A percentile compares a stretch with the other conserved stretches of the same genome.
Evolutionary conservation across 176 grass and related monocot genomes (phyloP).

Genomic region (Bonia amplexicaulis): DNA sequence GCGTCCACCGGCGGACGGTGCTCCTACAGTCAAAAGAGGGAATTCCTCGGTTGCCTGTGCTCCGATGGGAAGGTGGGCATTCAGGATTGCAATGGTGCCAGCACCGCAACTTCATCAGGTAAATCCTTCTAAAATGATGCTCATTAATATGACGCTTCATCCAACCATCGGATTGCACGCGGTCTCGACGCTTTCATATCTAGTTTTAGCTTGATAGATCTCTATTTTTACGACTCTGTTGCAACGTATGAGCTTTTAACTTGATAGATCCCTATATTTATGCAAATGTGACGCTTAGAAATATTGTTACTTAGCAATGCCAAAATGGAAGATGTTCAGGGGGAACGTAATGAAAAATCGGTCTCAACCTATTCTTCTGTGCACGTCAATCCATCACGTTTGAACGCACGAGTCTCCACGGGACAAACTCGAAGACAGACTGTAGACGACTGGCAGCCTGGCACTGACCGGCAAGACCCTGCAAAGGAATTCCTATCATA

Average conservation of each 20-base stretch:
- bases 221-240: too few relatives aligned
- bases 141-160: too few relatives aligned
- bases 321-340: background rate
- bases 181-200: background rate
- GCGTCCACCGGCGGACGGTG: background rate
- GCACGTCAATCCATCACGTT: too few relatives aligned
- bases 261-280: background rate
- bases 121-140: background rate
- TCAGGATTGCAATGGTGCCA: background rate
- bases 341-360: background rate
- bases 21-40: background rate
- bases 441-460: too few relatives aligned
- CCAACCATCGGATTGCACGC: background rate
- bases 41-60: constrained; percentile 24
- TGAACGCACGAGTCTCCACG: too few relatives aligned
- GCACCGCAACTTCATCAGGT: background rate
- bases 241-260: too few relatives aligned
- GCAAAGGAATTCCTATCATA: too few relatives aligned
- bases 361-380: too few relatives aligned
- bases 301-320: too few relatives aligned
- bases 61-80: background rate
- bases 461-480: too few relatives aligned
- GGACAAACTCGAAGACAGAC: too few relatives aligned
- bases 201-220: background rate
- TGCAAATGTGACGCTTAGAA: too few relatives aligned